Evolutionary conservation across 306 rosid species (phyloP).

Genomic region (Vigna hirtella): DNA sequence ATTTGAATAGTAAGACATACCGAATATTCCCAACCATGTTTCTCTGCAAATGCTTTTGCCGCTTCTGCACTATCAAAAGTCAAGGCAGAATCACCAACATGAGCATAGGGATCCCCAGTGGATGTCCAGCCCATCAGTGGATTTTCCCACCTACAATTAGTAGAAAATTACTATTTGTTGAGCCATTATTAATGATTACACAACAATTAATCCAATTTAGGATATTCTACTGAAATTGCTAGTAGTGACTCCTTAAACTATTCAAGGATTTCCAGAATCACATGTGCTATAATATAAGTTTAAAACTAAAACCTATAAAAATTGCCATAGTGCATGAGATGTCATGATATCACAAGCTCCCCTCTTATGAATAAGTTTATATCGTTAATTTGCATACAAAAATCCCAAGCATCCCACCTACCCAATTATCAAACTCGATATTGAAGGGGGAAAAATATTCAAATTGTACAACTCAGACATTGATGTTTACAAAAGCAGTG

Average conservation of each 20-base stretch:
- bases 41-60: slow-evolving; percentile 88
- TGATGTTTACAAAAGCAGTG: neutral
- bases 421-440: slow-evolving; percentile 9
- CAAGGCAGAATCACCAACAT: slow-evolving; percentile 90
- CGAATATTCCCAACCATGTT: slow-evolving; percentile 93
- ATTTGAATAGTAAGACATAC: slow-evolving; percentile 53
- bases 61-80: slow-evolving; percentile 87
- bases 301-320: slow-evolving; percentile 24
- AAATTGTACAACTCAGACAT: slow-evolving; percentile 12
- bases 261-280: slow-evolving; percentile 11
- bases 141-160: slow-evolving; percentile 88
- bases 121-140: slow-evolving; percentile 99
- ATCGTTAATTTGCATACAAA: slow-evolving; percentile 21
- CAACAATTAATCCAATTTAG: neutral
- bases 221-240: slow-evolving; percentile 22
- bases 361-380: neutral
- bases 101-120: slow-evolving; percentile 92
- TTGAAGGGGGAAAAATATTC: slow-evolving; percentile 4
- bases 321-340: slow-evolving; percentile 9
- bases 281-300: neutral
- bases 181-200: slow-evolving; percentile 10
- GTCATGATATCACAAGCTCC: neutral
- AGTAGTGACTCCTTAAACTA: slow-evolving; percentile 20
- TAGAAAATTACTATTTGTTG: slow-evolving; percentile 24
- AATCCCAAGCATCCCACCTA: slow-evolving; percentile 15